These are phyloP conservation scores for Allium cepa DNA, from an alignment of 106 monocot genomes.

Conservation along the genomic window DNA sequence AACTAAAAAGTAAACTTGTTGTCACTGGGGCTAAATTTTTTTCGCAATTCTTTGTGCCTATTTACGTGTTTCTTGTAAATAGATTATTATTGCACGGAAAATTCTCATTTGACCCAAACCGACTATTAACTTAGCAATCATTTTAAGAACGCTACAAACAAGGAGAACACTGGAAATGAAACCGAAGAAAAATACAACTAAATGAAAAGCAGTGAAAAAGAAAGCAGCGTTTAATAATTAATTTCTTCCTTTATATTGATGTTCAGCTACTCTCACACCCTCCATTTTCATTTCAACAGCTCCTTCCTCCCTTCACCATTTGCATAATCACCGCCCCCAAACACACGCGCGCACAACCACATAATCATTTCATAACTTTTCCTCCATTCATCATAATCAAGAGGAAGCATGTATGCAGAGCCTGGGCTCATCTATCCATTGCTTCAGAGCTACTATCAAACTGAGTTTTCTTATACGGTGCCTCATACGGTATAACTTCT, in stretches of 20 bases:
- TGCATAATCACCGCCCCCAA: no score
- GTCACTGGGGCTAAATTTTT: no score
- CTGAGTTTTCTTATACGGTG: background rate
- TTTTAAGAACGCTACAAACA: no score
- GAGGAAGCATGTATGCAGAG: conserved; percentile 5
- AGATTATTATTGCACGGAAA: no score
- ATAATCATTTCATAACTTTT: background rate
- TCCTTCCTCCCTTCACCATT: background rate
- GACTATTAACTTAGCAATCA: no score
- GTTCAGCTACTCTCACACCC: background rate
- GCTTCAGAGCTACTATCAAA: conserved; percentile 3
- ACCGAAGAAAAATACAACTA: no score
- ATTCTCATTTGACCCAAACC: no score
- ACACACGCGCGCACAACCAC: background rate
- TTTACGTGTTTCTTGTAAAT: no score
- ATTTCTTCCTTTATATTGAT: conserved; percentile 3
- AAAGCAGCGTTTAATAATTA: background rate
- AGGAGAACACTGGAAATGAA: no score
- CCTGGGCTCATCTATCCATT: conserved; percentile 3
- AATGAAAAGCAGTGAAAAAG: background rate
- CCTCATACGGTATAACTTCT: background rate
- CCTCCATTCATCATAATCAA: background rate
- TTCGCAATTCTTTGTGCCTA: no score
- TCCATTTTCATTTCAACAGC: background rate
- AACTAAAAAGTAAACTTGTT: no score